Percentiles rank a stretch among this genome's conserved stretches.
Conservation (phyloP, 2,329 filamentous ascomycete genomes). For the Trichoderma afroharzianum region DNA sequence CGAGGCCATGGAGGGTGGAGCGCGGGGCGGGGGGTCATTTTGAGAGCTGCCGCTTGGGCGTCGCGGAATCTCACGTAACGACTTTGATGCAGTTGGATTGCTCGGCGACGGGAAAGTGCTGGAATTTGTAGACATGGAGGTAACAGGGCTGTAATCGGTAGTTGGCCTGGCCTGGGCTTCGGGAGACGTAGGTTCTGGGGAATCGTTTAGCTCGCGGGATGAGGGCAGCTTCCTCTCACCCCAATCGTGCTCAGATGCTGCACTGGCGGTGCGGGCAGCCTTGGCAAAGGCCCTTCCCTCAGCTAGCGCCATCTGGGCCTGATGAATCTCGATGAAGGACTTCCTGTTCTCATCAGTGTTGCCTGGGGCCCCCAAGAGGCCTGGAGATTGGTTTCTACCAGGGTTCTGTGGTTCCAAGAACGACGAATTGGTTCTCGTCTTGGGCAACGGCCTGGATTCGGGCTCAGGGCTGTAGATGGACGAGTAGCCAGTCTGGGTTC, state of each 20-base stretch:
- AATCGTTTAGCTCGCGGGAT: constrained; percentile 23
- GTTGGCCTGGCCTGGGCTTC: constrained; percentile 25
- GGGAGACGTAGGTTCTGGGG: constrained; percentile 29
- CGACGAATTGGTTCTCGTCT: constrained; percentile 15
- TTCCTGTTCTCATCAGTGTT: constrained; percentile 48
- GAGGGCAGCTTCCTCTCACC: constrained; percentile 26
- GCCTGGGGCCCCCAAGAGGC: constrained; percentile 39
- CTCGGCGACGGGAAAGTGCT: constrained; percentile 28
- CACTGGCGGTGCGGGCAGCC: constrained; percentile 38
- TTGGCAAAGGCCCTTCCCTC: constrained; percentile 58
- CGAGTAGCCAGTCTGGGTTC: constrained; percentile 56
- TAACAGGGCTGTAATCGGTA: constrained; percentile 41
- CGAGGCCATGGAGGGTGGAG: constrained; percentile 25
- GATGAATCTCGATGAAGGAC: constrained; percentile 57
- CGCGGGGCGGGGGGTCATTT: constrained; percentile 20
- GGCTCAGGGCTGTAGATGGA: constrained; percentile 29
- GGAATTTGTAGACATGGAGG: constrained; percentile 35
- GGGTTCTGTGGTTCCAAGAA: constrained; percentile 24
- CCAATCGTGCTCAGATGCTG: constrained; percentile 33
- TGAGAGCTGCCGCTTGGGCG: constrained; percentile 27
- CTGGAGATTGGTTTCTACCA: constrained; percentile 22
- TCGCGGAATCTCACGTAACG: constrained; percentile 17
- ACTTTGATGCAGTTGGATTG: constrained; percentile 6
- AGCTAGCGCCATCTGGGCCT: constrained; percentile 57
- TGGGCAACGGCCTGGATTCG: constrained; percentile 11